A percentile compares a stretch with the other conserved stretches of the same genome.
Conservation (phyloP, 1,284 basidiomycete genomes). For the Cutaneotrichosporon dermatis region DNA sequence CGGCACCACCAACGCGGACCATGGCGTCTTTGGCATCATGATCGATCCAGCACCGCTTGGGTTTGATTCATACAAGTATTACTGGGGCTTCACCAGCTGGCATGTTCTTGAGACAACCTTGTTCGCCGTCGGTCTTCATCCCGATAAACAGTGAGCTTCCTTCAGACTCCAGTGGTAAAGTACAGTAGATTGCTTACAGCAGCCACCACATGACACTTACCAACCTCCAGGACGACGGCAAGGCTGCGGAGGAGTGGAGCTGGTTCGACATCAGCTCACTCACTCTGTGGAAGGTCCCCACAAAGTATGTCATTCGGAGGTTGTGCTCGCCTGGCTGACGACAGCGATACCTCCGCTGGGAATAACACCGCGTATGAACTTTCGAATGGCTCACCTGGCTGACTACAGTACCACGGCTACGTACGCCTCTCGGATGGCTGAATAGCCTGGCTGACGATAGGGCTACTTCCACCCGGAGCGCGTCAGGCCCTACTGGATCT, state of each 20-base stretch:
- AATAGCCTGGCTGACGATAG: no score
- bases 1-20: background rate
- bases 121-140: background rate
- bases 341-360: background rate
- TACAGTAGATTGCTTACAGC: no score
- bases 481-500: background rate
- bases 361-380: no score
- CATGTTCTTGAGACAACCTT: background rate
- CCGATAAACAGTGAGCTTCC: background rate
- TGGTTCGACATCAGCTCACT: background rate
- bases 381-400: no score
- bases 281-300: background rate
- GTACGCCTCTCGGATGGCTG: no score
- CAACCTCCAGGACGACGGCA: background rate
- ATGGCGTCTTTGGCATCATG: background rate
- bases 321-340: background rate
- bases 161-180: no score
- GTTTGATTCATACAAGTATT: background rate
- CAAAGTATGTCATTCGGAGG: background rate
- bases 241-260: background rate
- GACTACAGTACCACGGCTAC: no score
- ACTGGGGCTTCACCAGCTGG: background rate
- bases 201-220: background rate
- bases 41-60: background rate
- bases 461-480: no score